Conservation (phyloP, 805 yeast genomes). For the Wickerhamiella qilinensis region DNA sequence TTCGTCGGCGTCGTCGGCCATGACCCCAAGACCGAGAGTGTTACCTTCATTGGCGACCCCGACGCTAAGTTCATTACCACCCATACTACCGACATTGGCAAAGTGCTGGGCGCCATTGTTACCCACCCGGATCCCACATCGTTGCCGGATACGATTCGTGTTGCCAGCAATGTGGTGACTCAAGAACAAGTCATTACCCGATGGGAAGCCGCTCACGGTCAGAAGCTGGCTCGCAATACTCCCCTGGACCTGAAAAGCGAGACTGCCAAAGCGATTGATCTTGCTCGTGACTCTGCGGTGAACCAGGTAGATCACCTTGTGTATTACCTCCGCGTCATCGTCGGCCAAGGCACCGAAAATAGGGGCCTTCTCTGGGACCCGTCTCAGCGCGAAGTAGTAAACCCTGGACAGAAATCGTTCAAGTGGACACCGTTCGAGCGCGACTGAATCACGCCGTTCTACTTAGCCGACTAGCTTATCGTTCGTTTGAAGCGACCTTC, state of each 20-base stretch:
- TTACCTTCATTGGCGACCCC: slow-evolving; percentile 28
- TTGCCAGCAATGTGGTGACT: slow-evolving; percentile 28
- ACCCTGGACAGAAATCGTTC: slow-evolving; percentile 13
- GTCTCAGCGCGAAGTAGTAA: slow-evolving; percentile 29
- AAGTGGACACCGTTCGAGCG: slow-evolving; percentile 3
- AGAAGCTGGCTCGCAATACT: slow-evolving; percentile 4
- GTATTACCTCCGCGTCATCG: slow-evolving; percentile 18
- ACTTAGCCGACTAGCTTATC: no score
- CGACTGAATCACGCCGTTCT: no score
- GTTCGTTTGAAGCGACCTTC: no score
- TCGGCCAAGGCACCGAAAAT: slow-evolving; percentile 26
- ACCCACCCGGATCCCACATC: slow-evolving; percentile 21
- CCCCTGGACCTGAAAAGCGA: background rate
- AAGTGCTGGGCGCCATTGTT: slow-evolving; percentile 27
- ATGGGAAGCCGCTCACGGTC: slow-evolving; percentile 28
- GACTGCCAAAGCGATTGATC: background rate
- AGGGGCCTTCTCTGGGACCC: slow-evolving; percentile 23
- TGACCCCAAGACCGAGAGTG: slow-evolving; percentile 19
- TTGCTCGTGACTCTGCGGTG: background rate
- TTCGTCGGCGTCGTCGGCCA: slow-evolving; percentile 24
- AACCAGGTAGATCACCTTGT: background rate
- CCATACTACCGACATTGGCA: slow-evolving; percentile 29
- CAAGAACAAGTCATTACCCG: slow-evolving; percentile 25
- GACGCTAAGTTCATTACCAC: slow-evolving; percentile 24
- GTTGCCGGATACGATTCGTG: slow-evolving; percentile 30